Base-by-base conservation (phyloP, 2,329 filamentous ascomycete species). In the Claviceps monticola region DNA sequence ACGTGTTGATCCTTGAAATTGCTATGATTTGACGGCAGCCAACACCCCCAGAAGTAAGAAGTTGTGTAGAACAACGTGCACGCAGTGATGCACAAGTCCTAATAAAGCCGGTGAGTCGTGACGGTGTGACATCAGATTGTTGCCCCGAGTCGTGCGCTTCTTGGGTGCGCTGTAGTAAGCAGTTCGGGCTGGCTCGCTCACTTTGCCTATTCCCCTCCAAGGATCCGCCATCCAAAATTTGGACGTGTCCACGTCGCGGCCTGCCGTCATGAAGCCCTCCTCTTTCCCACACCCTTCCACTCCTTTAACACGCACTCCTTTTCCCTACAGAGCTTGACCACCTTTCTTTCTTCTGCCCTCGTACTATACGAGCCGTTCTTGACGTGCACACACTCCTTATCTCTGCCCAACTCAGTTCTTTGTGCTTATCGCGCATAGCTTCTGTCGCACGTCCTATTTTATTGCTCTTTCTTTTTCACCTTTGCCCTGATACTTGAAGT, bases 21-120 rank as follows among this genome's bases (percentile, higher is more conserved):
- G 26, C 46, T 50, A 41, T 55, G 53, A 55, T 55, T 47, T 53
- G 23, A n/a, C n/a, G n/a, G 43, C 23, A 26, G 14, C 43, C 45
- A 37, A 37, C 34, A n/a, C 17, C 45, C 29, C n/a, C 37, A 14
- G 21, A 34, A n/a, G 21, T 41, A 16, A 39, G 36, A n/a, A 34
- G 29, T 34, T 34, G n/a, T n/a, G n/a, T n/a, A 11, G 29, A 34
- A 34, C 29, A 34, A 34, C 11, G 29, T 34, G 29, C 29, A 34
- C 21, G 21, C 21, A 21, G 21, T 21, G 21, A 21, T 34, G 26
- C 26, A 34, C 29, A 34, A 34, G 29, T 34, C 29, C 9, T 8
- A 2, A 7, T 4, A 2, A 14, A 44, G 42, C 19, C 23, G 11
- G 19, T 44, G 19, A 43, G 41, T 34, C 29, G 29, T 11, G 29